Evolutionary conservation across 441 rosid genomes (phyloP).

Genomic region (Eruca vesicaria): DNA sequence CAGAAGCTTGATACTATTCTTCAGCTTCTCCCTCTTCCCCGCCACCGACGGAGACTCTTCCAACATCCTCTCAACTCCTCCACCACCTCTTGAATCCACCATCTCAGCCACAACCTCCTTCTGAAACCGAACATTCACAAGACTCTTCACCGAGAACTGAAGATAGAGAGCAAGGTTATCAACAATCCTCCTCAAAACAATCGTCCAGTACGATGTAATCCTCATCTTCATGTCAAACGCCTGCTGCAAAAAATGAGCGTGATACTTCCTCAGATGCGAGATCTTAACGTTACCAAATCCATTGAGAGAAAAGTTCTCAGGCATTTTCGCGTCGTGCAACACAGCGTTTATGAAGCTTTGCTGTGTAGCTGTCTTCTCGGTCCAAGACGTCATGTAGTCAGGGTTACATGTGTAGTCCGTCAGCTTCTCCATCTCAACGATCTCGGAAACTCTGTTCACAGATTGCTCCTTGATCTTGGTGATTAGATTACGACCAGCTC

Average conservation of each 20-base stretch:
- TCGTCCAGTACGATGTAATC: constrained; percentile 26
- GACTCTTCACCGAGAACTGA: constrained; percentile 6
- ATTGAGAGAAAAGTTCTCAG: background rate
- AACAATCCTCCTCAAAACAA: constrained; percentile 41
- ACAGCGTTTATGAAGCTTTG: background rate
- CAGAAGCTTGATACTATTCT: constrained; percentile 37
- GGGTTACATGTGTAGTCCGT: constrained; percentile 46
- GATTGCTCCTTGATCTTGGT: constrained; percentile 13
- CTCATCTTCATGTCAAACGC: too few species aligned
- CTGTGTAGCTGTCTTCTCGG: constrained; percentile 15
- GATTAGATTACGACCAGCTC: constrained; percentile 26
- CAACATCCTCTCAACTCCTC: constrained; percentile 33
- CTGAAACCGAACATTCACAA: constrained; percentile 22
- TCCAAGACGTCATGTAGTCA: constrained; percentile 31
- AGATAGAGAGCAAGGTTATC: constrained; percentile 34
- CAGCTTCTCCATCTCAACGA: constrained; percentile 40
- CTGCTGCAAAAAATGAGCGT: constrained; percentile 11
- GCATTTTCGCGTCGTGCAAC: background rate
- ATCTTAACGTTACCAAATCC: constrained; percentile 19
- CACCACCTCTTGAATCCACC: background rate
- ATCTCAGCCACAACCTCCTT: constrained; percentile 25
- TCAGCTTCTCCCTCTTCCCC: too few species aligned
- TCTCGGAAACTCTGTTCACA: constrained; percentile 22
- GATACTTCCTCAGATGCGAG: constrained; percentile 2
- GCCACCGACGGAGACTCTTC: constrained; percentile 20